These are phyloP conservation scores for Rhododendron ovatum DNA, from an alignment of 148 eudicot genomes.

Conservation along the genomic window DNA sequence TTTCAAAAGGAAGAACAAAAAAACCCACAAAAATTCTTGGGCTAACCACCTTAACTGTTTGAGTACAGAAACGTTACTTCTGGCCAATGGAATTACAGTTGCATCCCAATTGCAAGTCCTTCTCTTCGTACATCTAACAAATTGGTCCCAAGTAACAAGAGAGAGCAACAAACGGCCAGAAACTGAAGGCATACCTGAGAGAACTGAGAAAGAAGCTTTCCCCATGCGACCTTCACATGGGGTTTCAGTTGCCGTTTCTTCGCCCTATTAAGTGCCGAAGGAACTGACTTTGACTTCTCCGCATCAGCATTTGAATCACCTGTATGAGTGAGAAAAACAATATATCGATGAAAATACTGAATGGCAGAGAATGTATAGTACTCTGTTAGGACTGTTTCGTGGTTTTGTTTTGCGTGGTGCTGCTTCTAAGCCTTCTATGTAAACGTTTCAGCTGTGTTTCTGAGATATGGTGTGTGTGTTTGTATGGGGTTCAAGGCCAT, in stretches of 20 bases:
- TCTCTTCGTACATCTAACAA: neutral
- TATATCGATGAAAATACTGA: neutral
- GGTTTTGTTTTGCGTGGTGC: neutral
- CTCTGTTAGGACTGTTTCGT: neutral
- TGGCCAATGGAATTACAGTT: neutral
- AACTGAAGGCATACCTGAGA: conserved; percentile 58
- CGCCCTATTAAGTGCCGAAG: conserved; percentile 31
- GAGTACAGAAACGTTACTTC: neutral
- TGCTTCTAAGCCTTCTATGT: neutral
- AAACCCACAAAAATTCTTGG: neutral
- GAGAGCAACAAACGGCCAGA: neutral
- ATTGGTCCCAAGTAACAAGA: neutral
- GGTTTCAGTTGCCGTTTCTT: conserved; percentile 42
- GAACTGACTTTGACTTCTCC: conserved; percentile 37
- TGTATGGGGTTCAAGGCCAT: neutral
- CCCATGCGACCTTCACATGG: conserved; percentile 59
- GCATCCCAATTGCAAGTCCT: neutral
- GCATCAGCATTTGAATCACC: conserved; percentile 35
- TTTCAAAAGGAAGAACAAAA: neutral
- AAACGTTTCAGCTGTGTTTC: neutral
- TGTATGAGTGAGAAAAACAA: conserved; percentile 11
- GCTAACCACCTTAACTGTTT: neutral
- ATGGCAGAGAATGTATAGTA: neutral
- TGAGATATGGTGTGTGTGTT: neutral
- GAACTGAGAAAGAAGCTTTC: conserved; percentile 79